Evolutionary conservation across 176 grass and related monocot species (phyloP).

Genomic region (Melocanna baccifera): DNA sequence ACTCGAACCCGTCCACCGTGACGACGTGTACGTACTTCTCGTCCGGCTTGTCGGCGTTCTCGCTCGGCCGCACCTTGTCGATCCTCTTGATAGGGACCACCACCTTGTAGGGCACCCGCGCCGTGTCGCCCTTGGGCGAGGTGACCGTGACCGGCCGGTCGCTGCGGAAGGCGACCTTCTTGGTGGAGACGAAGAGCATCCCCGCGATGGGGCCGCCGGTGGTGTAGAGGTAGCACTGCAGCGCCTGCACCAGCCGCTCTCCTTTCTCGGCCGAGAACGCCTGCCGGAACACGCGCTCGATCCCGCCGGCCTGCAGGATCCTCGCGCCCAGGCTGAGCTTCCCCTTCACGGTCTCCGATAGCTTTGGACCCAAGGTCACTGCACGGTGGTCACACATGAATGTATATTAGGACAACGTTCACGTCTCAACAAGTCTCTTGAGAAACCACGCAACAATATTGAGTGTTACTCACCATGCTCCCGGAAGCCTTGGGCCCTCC

Average conservation of each 20-base stretch:
- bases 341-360: slow-evolving; percentile 72
- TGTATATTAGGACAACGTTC: slow-evolving; percentile 9
- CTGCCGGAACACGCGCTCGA: slow-evolving; percentile 74
- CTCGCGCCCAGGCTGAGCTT: slow-evolving; percentile 71
- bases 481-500: slow-evolving; percentile 49
- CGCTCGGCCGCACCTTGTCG: slow-evolving; percentile 41
- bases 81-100: slow-evolving; percentile 53
- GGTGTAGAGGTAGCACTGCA: slow-evolving; percentile 81
- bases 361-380: slow-evolving; percentile 57
- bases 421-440: background rate
- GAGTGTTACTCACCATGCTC: slow-evolving; percentile 43
- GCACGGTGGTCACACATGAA: background rate
- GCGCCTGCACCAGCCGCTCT: slow-evolving; percentile 68
- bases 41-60: slow-evolving; percentile 53
- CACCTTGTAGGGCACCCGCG: slow-evolving; percentile 67
- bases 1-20: slow-evolving; percentile 77
- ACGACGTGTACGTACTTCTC: slow-evolving; percentile 75
- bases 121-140: slow-evolving; percentile 36
- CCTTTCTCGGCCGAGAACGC: slow-evolving; percentile 58
- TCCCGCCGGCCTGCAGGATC: slow-evolving; percentile 62
- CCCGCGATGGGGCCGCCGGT: slow-evolving; percentile 75
- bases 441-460: background rate
- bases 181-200: slow-evolving; percentile 72
- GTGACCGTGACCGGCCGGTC: slow-evolving; percentile 52
- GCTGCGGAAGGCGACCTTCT: slow-evolving; percentile 76